Conservation (phyloP, 148 eudicot species). For the Spergularia marina region DNA sequence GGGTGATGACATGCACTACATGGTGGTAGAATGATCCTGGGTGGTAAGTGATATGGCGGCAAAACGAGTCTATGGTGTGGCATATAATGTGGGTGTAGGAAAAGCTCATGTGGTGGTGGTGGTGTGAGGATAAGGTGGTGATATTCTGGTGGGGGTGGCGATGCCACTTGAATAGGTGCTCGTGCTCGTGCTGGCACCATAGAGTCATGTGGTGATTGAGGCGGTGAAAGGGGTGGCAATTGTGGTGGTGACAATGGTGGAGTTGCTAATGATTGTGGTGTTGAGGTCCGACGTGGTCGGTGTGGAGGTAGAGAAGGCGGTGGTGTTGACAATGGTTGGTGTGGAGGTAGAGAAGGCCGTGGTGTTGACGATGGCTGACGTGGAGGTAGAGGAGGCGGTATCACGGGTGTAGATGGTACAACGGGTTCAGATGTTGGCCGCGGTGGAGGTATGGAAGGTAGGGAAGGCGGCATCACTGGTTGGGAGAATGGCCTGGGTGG, state of each 20-base stretch:
- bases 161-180: background rate
- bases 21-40: constrained; percentile 28
- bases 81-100: constrained; percentile 28
- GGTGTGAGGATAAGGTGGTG: constrained; percentile 17
- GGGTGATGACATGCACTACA: constrained; percentile 20
- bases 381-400: background rate
- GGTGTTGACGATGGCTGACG: background rate
- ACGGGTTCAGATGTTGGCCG: background rate
- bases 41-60: constrained; percentile 28
- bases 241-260: constrained; percentile 5
- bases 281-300: background rate
- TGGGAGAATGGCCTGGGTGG: background rate
- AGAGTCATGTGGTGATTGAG: background rate
- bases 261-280: background rate
- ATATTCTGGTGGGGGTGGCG: constrained; percentile 8
- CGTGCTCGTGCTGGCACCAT: background rate
- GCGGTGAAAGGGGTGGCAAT: background rate
- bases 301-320: background rate
- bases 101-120: constrained; percentile 30
- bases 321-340: background rate
- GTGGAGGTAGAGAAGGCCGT: background rate
- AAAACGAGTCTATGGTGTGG: constrained; percentile 26
- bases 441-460: background rate
- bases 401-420: no score
- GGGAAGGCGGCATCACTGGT: background rate